Conservation (phyloP, 2,329 filamentous ascomycete species). For the Hypoxylon sp. region DNA sequence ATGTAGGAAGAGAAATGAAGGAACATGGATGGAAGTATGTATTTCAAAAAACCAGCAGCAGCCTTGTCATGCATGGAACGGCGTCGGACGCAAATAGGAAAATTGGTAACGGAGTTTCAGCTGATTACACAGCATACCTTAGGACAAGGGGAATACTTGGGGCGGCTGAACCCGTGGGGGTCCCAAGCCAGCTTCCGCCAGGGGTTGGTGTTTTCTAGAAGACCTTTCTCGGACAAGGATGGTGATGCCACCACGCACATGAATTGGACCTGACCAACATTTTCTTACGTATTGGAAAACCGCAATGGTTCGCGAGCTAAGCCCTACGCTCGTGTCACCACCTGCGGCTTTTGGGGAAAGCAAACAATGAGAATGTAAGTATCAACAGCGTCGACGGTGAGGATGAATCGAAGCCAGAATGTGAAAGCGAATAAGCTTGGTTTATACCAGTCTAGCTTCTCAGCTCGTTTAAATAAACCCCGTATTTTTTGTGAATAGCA, state of each 20-base stretch:
- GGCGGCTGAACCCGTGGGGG: constrained; percentile 4
- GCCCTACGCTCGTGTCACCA: not conserved
- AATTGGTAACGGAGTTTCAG: constrained; percentile 6
- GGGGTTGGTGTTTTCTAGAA: constrained; percentile 7
- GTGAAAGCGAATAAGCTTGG: not conserved
- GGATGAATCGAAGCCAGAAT: not conserved
- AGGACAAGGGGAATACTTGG: not conserved
- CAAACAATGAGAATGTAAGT: not conserved
- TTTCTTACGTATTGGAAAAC: constrained; percentile 7
- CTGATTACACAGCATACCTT: not conserved
- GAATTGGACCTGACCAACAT: not conserved
- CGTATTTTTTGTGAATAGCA: not conserved
- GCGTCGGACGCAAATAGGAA: not conserved
- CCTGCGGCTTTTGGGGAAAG: not conserved
- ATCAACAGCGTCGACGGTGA: not conserved
- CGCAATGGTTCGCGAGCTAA: not conserved
- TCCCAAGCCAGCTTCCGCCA: not conserved
- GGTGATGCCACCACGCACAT: not conserved
- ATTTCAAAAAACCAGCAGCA: not conserved
- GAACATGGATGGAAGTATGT: not conserved
- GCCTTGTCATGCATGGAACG: constrained; percentile 9
- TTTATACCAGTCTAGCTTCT: not conserved
- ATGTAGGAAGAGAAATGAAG: constrained; percentile 4
- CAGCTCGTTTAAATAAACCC: not conserved
- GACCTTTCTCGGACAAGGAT: constrained; percentile 1